phyloP scores from a whole-genome alignment of 345 rosid genomes.

The Rhizophora mangle region DNA sequence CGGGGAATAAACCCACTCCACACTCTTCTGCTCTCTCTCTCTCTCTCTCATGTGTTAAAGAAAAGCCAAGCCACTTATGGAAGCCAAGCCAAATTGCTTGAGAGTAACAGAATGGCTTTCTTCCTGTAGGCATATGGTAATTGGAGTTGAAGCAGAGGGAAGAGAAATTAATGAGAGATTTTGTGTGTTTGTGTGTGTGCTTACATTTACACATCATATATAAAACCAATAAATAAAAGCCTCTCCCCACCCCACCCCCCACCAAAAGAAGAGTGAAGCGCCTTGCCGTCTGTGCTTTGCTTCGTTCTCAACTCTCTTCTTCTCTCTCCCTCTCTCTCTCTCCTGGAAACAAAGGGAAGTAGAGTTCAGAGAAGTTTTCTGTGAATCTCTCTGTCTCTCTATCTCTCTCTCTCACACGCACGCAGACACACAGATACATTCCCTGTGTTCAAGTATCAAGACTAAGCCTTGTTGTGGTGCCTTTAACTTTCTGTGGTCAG shows the following conservation, averaged over 20 bases:
- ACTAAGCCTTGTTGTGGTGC: conserved; percentile 16
- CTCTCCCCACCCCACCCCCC: neutral
- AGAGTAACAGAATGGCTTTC: neutral
- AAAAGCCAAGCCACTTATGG: neutral
- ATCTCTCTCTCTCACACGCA: conserved; percentile 18
- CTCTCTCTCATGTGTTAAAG: conserved; percentile 6
- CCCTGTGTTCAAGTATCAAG: conserved; percentile 10
- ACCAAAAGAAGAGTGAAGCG: conserved; percentile 22
- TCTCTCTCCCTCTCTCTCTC: conserved; percentile 15
- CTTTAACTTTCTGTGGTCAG: conserved; percentile 22
- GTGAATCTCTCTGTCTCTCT: conserved; percentile 25
- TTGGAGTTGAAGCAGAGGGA: too few species aligned
- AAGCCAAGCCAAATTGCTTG: conserved; percentile 14
- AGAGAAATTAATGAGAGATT: neutral
- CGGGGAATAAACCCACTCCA: neutral
- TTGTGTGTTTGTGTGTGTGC: neutral
- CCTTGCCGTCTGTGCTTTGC: conserved; percentile 20
- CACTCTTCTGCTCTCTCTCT: neutral
- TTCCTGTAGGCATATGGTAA: too few species aligned
- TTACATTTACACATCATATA: neutral
- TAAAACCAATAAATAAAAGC: conserved; percentile 35
- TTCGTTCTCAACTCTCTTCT: neutral
- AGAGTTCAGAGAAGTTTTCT: conserved; percentile 23
- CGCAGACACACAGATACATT: conserved; percentile 16
- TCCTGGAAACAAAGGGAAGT: conserved; percentile 50